phyloP scores from a whole-genome alignment of 805 yeast genomes.

The Jamesozyma hellenica region DNA sequence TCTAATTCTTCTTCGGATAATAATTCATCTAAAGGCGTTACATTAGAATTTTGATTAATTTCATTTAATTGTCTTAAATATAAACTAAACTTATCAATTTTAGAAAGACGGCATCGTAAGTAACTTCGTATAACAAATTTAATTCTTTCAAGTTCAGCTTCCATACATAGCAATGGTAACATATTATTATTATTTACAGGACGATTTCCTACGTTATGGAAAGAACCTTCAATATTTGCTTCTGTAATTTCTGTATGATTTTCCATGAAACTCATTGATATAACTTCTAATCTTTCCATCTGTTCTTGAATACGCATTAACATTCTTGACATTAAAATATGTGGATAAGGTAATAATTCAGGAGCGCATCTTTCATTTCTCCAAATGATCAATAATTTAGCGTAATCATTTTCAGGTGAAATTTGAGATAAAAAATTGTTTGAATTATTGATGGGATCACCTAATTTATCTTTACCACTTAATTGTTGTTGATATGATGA shows the following conservation, averaged over 20 bases:
- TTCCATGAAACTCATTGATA: constrained; percentile 64
- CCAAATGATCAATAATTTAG: constrained; percentile 55
- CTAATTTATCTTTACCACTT: constrained; percentile 2
- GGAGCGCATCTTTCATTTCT: constrained; percentile 78
- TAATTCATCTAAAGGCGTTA: constrained; percentile 15
- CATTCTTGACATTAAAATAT: constrained; percentile 46
- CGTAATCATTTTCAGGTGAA: constrained; percentile 17
- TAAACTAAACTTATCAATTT: constrained; percentile 61
- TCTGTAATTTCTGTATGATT: neutral
- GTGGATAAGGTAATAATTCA: constrained; percentile 70
- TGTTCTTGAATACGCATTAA: constrained; percentile 53
- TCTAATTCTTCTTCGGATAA: constrained; percentile 51
- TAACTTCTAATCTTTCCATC: constrained; percentile 65
- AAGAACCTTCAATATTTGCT: constrained; percentile 22
- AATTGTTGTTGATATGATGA: constrained; percentile 12
- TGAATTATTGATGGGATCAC: too few species aligned
- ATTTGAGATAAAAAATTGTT: neutral
- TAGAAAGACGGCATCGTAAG: constrained; percentile 63
- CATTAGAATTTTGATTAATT: constrained; percentile 20
- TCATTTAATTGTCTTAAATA: constrained; percentile 37
- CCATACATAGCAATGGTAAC: constrained; percentile 71
- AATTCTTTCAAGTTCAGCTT: constrained; percentile 82
- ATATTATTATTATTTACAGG: constrained; percentile 12
- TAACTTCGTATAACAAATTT: constrained; percentile 75
- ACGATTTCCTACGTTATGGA: constrained; percentile 1